phyloP scores from a whole-genome alignment of 2,329 filamentous ascomycete genomes.

The Trichoderma pleuroti region DNA sequence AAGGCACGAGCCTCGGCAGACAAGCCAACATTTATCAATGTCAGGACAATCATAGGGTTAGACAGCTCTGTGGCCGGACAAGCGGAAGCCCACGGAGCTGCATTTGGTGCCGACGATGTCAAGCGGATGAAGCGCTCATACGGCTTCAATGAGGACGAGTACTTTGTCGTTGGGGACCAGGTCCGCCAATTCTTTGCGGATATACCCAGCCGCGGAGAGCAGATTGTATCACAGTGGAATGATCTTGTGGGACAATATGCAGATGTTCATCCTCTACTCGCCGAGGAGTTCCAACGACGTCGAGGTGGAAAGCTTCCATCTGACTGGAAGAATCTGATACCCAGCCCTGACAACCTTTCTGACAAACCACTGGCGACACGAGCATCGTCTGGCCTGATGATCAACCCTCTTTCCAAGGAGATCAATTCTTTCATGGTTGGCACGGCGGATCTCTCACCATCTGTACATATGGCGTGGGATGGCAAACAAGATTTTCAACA shows the following conservation, averaged over 20 bases:
- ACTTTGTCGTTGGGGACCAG: background rate
- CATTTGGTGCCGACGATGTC: constrained; percentile 53
- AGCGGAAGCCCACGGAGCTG: constrained; percentile 55
- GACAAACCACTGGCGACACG: background rate
- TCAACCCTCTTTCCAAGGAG: background rate
- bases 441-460: constrained; percentile 8
- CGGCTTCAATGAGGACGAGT: constrained; percentile 30
- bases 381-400: constrained; percentile 1
- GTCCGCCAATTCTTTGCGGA: constrained; percentile 4
- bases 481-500: constrained; percentile 10
- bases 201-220: background rate
- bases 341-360: background rate
- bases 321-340: background rate
- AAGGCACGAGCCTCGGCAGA: constrained; percentile 41
- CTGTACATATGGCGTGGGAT: constrained; percentile 5
- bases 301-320: background rate
- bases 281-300: background rate
- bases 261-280: background rate
- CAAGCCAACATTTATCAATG: constrained; percentile 57
- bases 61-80: constrained; percentile 48
- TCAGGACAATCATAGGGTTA: constrained; percentile 54
- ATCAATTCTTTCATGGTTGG: background rate
- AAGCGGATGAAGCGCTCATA: constrained; percentile 35
- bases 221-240: background rate
- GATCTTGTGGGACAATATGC: background rate